Evolutionary conservation across 2,329 filamentous ascomycete genomes (phyloP), one percentile per base, ranked within the genome.

Genomic region (Trematosphaeria pertusa): DNA sequence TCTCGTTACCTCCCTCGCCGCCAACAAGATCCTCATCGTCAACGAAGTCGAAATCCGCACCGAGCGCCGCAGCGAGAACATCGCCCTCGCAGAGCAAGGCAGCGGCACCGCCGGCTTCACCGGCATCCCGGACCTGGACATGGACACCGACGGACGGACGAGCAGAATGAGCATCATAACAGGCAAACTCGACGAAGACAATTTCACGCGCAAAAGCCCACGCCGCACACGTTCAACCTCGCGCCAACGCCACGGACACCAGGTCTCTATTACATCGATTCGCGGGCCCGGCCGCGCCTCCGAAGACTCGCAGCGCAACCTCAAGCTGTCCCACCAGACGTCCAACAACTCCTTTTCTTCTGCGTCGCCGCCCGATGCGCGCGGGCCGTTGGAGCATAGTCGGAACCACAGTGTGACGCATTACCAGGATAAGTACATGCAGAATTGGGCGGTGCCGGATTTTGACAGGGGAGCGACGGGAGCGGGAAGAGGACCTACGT

Each of bases 1-100:
- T 10, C 49, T 64, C 26, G 65, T 73, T 40, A 52, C 49, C 14
- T 61, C 56, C 12, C 37, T 72, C 12, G 57, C 67, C 4, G 37
- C 52, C 26, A 68, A 69, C 54, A 68, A 65, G 24, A 73, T 72
- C 50, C 66, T 71, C 31, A 69, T 72, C 47, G 65, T 71, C 50
- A 71, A 71, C 38, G 69, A 73, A 44, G 63, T 73, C 50, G 62
- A 67, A 34, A 58, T 73, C 37, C 68, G 58, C 34, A 62, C 67
- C 15, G 62, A 69, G 31, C 42, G 45, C 22, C 50, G 56, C 31
- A 48, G 46, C 36, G 38, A 52, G 1, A 55, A 52, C 39, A 64
- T 63, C 26, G 53, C 50, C 10, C 54, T 67, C 5, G 50, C 40
- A 2, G 53, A 58, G 1, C 43, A 53, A 40, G 48, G 48, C n/a